Percentiles rank a stretch among this genome's conserved stretches.
Conservation (phyloP, 257 asterid species). For the Oldenlandia corymbosa region DNA sequence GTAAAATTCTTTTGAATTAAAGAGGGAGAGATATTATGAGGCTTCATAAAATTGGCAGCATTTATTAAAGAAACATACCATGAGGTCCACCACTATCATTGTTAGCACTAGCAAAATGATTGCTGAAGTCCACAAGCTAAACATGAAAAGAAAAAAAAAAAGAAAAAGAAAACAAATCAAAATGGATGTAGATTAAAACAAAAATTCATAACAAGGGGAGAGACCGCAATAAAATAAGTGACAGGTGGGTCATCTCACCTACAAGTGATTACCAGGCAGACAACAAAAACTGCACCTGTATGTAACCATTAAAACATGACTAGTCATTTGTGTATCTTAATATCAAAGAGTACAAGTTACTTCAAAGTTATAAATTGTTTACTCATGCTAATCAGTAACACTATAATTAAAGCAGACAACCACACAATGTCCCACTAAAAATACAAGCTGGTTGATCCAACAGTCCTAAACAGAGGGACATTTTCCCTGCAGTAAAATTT, state of each 20-base stretch:
- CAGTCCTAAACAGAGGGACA: neutral
- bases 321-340: conserved; percentile 7
- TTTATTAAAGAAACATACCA: conserved; percentile 43
- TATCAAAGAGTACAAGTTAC: no score
- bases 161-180: neutral
- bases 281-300: conserved; percentile 92
- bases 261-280: conserved; percentile 86
- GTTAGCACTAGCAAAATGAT: conserved; percentile 78
- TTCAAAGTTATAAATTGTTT: no score
- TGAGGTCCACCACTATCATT: conserved; percentile 88
- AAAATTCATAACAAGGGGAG: neutral
- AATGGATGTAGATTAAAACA: conserved; percentile 14
- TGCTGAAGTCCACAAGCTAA: conserved; percentile 92
- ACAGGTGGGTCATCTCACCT: conserved; percentile 45
- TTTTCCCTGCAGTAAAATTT: neutral
- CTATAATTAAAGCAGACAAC: neutral
- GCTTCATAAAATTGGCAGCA: neutral
- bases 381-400: neutral
- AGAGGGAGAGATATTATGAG: conserved; percentile 6
- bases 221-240: neutral
- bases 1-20: conserved; percentile 20
- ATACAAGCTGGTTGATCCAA: neutral
- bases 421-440: neutral
- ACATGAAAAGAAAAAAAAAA: no score
- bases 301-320: conserved; percentile 5